Evolutionary conservation across 148 eudicot species (phyloP), one percentile per base, ranked within the genome.

Genomic region (Diospyros kaki): DNA sequence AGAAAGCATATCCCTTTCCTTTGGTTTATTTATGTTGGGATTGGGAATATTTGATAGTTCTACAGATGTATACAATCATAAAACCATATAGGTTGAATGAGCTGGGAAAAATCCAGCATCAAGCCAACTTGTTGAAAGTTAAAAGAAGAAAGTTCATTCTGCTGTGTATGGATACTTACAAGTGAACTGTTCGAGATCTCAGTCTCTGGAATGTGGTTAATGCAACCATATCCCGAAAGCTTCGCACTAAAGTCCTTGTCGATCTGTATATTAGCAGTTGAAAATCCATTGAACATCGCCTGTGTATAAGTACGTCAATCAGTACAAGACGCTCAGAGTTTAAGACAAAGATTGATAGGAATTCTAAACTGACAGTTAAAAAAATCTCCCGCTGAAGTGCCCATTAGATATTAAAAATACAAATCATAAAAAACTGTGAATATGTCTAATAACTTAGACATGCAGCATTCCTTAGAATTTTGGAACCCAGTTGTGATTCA

Each of bases 271-370:
- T 95, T 95, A 74, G 87, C 90, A 43, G 98, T 88, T 45, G 97
- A 92, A 78, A 92, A 95, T 74, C 89, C 97, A 66, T 84, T 86
- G 83, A 90, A 95, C 98, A 92, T 90, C 66, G 97, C 98, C 98
- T 95, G 90, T 74, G 74, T 42, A 51, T 38, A 17, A 38, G 64
- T 58, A 55, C 41, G 60, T 41, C 54, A 12, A 41, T 72, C 7
- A 42, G 66, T 65, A 39, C 40, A 28, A 28, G 28, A 58, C 46
- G 42, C 50, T 44, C 2, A 4, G 67, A 51, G 46, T 43, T 41
- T 13, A 2, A 3, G 60, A 41, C 38, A 2, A 52, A 4, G 15
- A 41, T 14, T 38, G 45, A 55, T 9, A 12, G 4, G 39, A 60
- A 51, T 4, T 15, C 17, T 28, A 51, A 51, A 60, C 60, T 56